phyloP scores from a whole-genome alignment of 2,329 filamentous ascomycete species.

The Phaeosphaeriaceae sp. region DNA sequence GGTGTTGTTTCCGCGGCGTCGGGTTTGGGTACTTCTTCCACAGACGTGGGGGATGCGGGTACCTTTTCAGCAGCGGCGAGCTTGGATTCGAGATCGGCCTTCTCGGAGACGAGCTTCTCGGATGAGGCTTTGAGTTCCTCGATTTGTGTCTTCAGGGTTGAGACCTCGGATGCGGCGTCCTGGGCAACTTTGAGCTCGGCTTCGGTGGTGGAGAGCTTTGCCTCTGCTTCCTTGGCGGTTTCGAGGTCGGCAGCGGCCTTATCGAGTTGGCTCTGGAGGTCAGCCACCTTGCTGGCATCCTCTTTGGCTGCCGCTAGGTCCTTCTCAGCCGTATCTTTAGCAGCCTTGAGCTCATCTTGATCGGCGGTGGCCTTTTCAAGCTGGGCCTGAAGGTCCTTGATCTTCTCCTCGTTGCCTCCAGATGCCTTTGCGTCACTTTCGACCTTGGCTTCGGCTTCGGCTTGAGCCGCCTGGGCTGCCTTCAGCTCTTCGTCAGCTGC shows the following conservation, averaged over 20 bases:
- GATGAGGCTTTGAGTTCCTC: constrained; percentile 30
- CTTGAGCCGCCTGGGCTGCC: constrained; percentile 18
- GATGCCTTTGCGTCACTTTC: neutral
- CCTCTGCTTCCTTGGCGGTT: constrained; percentile 29
- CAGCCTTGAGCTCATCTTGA: constrained; percentile 15
- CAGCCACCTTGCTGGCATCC: constrained; percentile 23
- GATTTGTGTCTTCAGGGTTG: constrained; percentile 22
- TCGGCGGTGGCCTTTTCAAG: constrained; percentile 24
- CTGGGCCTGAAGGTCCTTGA: constrained; percentile 8
- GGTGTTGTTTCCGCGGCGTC: constrained; percentile 13
- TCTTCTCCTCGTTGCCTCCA: constrained; percentile 5
- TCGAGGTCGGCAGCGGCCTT: constrained; percentile 24
- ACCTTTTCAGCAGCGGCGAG: neutral
- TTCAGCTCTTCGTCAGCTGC: constrained; percentile 26
- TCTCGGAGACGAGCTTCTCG: constrained; percentile 30
- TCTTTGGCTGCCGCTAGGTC: constrained; percentile 21
- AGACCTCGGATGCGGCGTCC: constrained; percentile 14
- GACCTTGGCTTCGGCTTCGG: constrained; percentile 9
- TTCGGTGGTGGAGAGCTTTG: constrained; percentile 14
- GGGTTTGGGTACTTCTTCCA: constrained; percentile 24
- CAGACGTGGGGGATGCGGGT: constrained; percentile 16
- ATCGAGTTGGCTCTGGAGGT: constrained; percentile 31
- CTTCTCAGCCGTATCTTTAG: constrained; percentile 7
- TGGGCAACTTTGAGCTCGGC: constrained; percentile 13
- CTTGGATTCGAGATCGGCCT: constrained; percentile 28